phyloP scores from a whole-genome alignment of 768 basidiomycete species.

The Lactarius tabidus region DNA sequence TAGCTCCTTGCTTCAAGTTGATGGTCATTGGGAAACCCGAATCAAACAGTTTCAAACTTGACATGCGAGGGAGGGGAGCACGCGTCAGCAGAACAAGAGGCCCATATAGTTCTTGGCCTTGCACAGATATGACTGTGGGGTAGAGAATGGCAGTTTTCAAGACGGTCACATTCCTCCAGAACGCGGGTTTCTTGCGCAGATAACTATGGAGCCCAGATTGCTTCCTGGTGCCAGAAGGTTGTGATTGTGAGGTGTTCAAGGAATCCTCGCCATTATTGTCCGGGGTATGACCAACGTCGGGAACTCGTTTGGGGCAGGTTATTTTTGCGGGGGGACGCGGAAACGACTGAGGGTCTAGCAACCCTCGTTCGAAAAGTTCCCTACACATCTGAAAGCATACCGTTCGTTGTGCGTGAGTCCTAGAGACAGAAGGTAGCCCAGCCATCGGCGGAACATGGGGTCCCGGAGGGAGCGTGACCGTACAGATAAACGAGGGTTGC shows the following conservation, averaged over 20 bases:
- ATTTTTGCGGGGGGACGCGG: conserved; percentile 26
- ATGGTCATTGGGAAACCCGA: conserved; percentile 44
- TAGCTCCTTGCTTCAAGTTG: conserved; percentile 43
- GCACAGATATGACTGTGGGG: conserved; percentile 49
- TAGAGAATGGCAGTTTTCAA: conserved; percentile 41
- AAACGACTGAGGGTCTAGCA: conserved; percentile 44
- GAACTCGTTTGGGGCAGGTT: conserved; percentile 26
- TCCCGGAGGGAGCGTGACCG: conserved; percentile 44
- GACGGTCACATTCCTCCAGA: conserved; percentile 52
- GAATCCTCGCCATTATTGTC: conserved; percentile 15
- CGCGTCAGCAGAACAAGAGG: conserved; percentile 67
- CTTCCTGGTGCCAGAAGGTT: conserved; percentile 18
- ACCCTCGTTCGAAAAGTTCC: conserved; percentile 45
- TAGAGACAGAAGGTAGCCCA: conserved; percentile 45
- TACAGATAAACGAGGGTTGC: conserved; percentile 43
- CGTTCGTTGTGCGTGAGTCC: conserved; percentile 51
- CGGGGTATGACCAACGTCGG: conserved; percentile 15
- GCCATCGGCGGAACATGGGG: conserved; percentile 40
- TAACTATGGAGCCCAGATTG: conserved; percentile 49
- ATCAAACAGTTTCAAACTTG: conserved; percentile 57
- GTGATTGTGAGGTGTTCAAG: conserved; percentile 3
- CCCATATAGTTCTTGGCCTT: conserved; percentile 39
- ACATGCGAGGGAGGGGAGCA: conserved; percentile 56
- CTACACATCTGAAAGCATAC: conserved; percentile 57
- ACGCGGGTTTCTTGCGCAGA: conserved; percentile 53